Base-by-base conservation (phyloP, 78 protist genomes). In the Speleostelium caveatum region DNA sequence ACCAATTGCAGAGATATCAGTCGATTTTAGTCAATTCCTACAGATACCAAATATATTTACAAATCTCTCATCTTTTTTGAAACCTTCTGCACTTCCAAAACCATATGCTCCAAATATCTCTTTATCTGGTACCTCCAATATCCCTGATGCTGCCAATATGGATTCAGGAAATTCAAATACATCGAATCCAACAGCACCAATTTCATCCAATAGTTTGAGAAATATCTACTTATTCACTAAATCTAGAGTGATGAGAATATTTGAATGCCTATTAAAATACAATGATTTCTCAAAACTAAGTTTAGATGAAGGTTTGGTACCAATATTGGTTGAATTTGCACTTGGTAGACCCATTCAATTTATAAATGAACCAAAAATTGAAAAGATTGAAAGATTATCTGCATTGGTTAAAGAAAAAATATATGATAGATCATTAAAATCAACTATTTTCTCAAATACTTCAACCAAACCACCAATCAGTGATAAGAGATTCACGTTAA, bases 301-400 rank as follows among this genome's bases (percentile, higher is more conserved):
- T 36, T 49, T 83, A 21, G 90, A 83, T 22, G 90, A 83, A 36
- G 66, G 74, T 6, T 24, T 83, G 22, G 36, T 83, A 10, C 90
- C 90, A 12, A 69, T 83, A 4, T 26, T 83, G 69, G 78, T 83
- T 2, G 90, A 83, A 19, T 83, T 69, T 83, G 90, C 90, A 4
- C 41, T 83, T 1, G 90, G 90, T 10, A 45, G 90, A 49, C 90
- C 90, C 17, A 69, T 83, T 28, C 90, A 83, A 58, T 67, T 83
- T 16, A 2, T 83, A 2, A 69, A 83, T 42, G 90, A 83, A 60
- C 90, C 90, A 36, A 83, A 83, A 53, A 69, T 83, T 42, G 90
- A 83, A 42, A 83, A 67, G 24, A 83, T 83, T 71, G 90, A 83
- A 26, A 68, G 77, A 30, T 60, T 83, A 10, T 83, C 78, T 16